A percentile compares a stretch with the other conserved stretches of the same genome.
These are phyloP conservation scores for Scleroderma bovista DNA, from an alignment of 768 basidiomycete genomes.

Conservation along the genomic window DNA sequence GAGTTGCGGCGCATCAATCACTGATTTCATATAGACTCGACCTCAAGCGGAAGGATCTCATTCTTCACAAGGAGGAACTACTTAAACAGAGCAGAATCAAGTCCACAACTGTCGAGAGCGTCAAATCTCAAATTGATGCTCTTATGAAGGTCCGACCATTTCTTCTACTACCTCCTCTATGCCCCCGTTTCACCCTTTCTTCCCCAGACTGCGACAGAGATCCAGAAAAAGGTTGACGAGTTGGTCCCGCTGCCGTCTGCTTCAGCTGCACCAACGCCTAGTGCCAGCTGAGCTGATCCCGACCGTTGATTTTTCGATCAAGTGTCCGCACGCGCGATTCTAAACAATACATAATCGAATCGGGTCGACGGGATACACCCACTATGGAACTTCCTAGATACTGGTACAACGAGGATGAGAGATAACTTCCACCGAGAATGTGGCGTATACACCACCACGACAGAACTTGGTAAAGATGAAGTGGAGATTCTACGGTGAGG, in stretches of 20 bases:
- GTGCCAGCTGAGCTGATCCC: conserved; percentile 12
- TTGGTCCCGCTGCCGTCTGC: conserved; percentile 45
- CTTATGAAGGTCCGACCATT: conserved; percentile 60
- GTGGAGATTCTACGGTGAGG: conserved; percentile 10
- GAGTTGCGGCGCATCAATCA: not conserved
- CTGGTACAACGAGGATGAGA: conserved; percentile 21
- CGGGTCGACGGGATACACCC: conserved; percentile 8
- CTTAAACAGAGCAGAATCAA: conserved; percentile 78
- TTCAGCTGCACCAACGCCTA: conserved; percentile 23
- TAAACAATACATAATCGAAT: conserved; percentile 1
- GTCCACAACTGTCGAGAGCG: conserved; percentile 63
- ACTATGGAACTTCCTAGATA: conserved; percentile 24
- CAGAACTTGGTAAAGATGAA: conserved; percentile 4
- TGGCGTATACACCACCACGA: conserved; percentile 16
- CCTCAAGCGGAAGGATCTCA: conserved; percentile 60
- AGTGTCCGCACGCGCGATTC: not conserved
- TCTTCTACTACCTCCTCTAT: conserved; percentile 3
- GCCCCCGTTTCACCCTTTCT: conserved; percentile 5
- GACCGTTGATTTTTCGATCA: not conserved
- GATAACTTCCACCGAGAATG: too few relatives aligned
- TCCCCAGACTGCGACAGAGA: conserved; percentile 59
- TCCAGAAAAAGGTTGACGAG: conserved; percentile 72
- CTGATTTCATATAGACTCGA: conserved; percentile 51
- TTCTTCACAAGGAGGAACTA: conserved; percentile 68
- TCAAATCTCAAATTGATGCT: conserved; percentile 72